These are phyloP conservation scores for Candida ponderosae DNA, from an alignment of 805 yeast species.

Conservation along the genomic window DNA sequence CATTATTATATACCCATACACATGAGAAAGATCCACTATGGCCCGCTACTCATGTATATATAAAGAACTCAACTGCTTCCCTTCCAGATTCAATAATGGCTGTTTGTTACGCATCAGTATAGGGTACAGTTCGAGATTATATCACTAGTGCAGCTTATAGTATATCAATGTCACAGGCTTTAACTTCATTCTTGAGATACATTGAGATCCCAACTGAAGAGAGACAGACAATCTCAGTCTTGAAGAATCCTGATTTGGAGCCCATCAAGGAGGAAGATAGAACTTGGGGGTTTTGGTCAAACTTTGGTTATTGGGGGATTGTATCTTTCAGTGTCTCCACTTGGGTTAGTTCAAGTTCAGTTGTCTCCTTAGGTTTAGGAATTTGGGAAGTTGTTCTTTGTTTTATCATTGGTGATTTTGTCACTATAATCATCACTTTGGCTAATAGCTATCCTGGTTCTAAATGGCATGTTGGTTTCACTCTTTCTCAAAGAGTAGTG, in stretches of 20 bases:
- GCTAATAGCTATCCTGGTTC: constrained; percentile 41
- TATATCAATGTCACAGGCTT: too few relatives aligned
- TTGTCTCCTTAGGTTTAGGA: constrained; percentile 35
- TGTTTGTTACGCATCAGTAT: too few relatives aligned
- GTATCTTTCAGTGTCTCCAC: constrained; percentile 37
- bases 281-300: constrained; percentile 33
- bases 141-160: too few relatives aligned
- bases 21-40: too few relatives aligned
- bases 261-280: constrained; percentile 17
- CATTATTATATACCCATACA: too few relatives aligned
- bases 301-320: constrained; percentile 37
- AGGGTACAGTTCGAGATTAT: too few relatives aligned
- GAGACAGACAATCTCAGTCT: constrained; percentile 20
- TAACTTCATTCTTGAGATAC: too few relatives aligned
- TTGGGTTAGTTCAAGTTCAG: constrained; percentile 37
- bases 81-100: too few relatives aligned
- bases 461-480: constrained; percentile 39
- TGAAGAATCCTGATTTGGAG: constrained; percentile 25
- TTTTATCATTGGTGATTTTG: constrained; percentile 36
- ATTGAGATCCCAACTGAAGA: constrained; percentile 24
- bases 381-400: constrained; percentile 32
- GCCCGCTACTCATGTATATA: too few relatives aligned
- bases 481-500: constrained; percentile 36
- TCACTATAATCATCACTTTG: constrained; percentile 37
- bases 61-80: too few relatives aligned